These are phyloP conservation scores for Bacidia gigantensis DNA, from an alignment of 495 filamentous ascomycete genomes.

Conservation along the genomic window DNA sequence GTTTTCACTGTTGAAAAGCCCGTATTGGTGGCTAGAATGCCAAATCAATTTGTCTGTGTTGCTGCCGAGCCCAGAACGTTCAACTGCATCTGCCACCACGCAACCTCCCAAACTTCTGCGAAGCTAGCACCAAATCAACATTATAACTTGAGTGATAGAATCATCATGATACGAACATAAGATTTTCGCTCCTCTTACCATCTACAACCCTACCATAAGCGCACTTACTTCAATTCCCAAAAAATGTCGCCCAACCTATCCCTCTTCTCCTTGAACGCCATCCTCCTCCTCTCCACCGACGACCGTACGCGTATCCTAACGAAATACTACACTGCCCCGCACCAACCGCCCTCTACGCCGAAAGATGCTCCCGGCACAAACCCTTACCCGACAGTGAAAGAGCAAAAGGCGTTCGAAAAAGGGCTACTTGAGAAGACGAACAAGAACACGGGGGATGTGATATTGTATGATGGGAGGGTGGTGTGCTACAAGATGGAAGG, in stretches of 20 bases:
- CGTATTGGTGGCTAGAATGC: no score
- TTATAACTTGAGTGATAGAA: no score
- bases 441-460: slow-evolving; percentile 88
- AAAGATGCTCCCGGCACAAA: slow-evolving; percentile 51
- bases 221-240: neutral
- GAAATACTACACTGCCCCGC: slow-evolving; percentile 89
- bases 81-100: no score
- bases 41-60: no score
- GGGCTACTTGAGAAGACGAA: slow-evolving; percentile 90
- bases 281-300: slow-evolving; percentile 78
- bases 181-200: neutral
- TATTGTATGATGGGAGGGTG: slow-evolving; percentile 87
- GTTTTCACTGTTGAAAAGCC: no score
- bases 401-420: slow-evolving; percentile 93
- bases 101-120: no score
- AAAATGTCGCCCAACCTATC: slow-evolving; percentile 51
- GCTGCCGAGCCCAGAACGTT: no score
- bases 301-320: slow-evolving; percentile 83
- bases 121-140: no score
- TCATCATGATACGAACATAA: neutral
- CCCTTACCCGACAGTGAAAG: slow-evolving; percentile 80
- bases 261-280: slow-evolving; percentile 82
- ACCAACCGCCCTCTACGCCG: slow-evolving; percentile 46
- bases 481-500: slow-evolving; percentile 97
- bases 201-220: neutral